phyloP scores from a whole-genome alignment of 2,329 filamentous ascomycete species.

The Epichloe festucae region DNA sequence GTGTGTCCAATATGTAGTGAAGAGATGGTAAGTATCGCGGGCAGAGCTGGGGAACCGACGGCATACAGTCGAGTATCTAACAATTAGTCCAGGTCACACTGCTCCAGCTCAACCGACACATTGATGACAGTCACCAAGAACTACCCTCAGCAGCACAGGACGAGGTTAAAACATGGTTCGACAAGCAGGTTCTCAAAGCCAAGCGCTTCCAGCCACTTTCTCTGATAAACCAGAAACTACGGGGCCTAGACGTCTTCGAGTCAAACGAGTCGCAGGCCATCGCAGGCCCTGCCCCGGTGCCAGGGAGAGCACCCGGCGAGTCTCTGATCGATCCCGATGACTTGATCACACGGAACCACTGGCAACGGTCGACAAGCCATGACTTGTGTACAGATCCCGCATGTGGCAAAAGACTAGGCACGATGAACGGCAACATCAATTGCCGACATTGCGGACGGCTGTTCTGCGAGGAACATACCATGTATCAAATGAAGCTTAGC shows the following conservation, averaged over 20 bases:
- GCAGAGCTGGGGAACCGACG: neutral
- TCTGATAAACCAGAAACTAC: conserved; percentile 83
- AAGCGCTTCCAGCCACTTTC: conserved; percentile 88
- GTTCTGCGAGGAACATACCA: conserved; percentile 95
- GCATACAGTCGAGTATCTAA: neutral
- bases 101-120: conserved; percentile 72
- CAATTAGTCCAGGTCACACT: conserved; percentile 56
- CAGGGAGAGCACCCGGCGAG: conserved; percentile 29
- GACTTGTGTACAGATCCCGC: conserved; percentile 80
- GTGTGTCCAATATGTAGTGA: conserved; percentile 97
- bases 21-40: conserved; percentile 66
- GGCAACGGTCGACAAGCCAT: conserved; percentile 64
- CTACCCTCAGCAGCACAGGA: conserved; percentile 80
- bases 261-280: conserved; percentile 57
- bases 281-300: conserved; percentile 13
- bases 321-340: conserved; percentile 66
- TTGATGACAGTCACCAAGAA: conserved; percentile 85
- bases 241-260: conserved; percentile 86
- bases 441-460: conserved; percentile 85
- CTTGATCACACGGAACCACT: conserved; percentile 74
- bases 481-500: conserved; percentile 99
- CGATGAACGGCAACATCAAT: conserved; percentile 74
- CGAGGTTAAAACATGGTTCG: conserved; percentile 94
- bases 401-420: conserved; percentile 68
- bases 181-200: conserved; percentile 84